A percentile compares a stretch with the other conserved stretches of the same genome.
phyloP scores from a whole-genome alignment of 257 asterid species.

The Mitragyna speciosa region DNA sequence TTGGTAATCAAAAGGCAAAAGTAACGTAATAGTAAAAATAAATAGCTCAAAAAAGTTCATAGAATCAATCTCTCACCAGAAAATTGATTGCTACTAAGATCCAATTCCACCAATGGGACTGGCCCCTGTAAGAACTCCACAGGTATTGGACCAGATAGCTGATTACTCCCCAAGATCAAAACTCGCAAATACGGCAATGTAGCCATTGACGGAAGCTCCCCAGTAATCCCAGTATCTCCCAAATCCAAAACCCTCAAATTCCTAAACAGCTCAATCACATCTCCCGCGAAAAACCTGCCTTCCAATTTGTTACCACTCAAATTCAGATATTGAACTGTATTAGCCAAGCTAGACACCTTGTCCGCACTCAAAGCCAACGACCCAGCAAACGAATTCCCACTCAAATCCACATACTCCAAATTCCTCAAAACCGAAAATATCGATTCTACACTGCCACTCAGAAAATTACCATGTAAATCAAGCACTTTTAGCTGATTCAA shows the following conservation, averaged over 20 bases:
- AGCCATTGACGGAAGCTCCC: slow-evolving; percentile 61
- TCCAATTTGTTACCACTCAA: slow-evolving; percentile 63
- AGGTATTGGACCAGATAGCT: slow-evolving; percentile 61
- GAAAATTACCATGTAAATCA: slow-evolving; percentile 66
- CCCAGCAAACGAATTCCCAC: slow-evolving; percentile 60
- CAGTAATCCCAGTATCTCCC: slow-evolving; percentile 54
- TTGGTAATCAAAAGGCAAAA: background rate
- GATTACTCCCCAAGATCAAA: slow-evolving; percentile 60
- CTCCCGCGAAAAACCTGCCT: slow-evolving; percentile 56
- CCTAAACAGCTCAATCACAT: slow-evolving; percentile 52
- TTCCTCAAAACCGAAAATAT: slow-evolving; percentile 60
- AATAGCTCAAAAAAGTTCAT: background rate
- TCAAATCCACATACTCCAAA: slow-evolving; percentile 73
- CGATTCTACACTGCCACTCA: slow-evolving; percentile 53
- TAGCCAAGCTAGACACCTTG: slow-evolving; percentile 66
- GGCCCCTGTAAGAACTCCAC: slow-evolving; percentile 62
- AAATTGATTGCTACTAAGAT: slow-evolving; percentile 75
- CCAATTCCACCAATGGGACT: slow-evolving; percentile 64
- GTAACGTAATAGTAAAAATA: background rate
- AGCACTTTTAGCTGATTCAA: slow-evolving; percentile 71
- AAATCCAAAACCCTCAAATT: slow-evolving; percentile 70
- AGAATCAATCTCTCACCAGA: slow-evolving; percentile 50
- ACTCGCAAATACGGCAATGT: slow-evolving; percentile 57
- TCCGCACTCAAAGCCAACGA: slow-evolving; percentile 48
- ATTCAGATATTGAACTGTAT: slow-evolving; percentile 55